Base-by-base conservation (phyloP, 2,329 filamentous ascomycete genomes). In the Fusarium neocosmosporiellum region DNA sequence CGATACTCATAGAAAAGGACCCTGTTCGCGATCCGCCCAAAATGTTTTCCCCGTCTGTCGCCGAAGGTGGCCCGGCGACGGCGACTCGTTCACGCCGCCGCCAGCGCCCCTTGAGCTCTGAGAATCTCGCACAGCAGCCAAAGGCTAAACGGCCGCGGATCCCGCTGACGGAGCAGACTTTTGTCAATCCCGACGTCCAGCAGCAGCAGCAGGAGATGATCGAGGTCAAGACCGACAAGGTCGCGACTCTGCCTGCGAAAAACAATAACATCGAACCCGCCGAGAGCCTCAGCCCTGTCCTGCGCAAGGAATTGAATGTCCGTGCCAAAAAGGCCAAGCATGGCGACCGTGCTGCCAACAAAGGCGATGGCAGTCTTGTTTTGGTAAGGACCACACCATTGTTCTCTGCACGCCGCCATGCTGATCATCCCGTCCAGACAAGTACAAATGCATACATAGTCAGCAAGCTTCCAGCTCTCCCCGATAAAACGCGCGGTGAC, bases 371-470 rank as follows among this genome's bases (percentile, higher is more conserved):
- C 34, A 91, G 89, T 75, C 85, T 90, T 69, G 85, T 92, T 75
- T 80, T 94, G 82, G 92, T 93, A 84, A 63, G 88, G 55, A 61
- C 36, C 58, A 29, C 33, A 64, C 53, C 37, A 16, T 29, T 37
- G 41, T 66, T 63, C 39, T 39, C 58, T 67, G 64, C 36, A 64
- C 63, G 36, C 76, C n/a, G 18, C 58, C 61, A 75, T 70, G 68
- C 70, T 72, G 63, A 67, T 39, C 29, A 57, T 39, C 13, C n/a
- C 20, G 16, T 72, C 13, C 69, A 97, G 93, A 94, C 94, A 41
- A 94, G 91, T 79, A 98, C 94, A 78, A 91, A 92, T 79, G 93
- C 94, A 72, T 98, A 96, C 80, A 92, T 89, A 48, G 93, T 97
- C 71, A 94, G 93, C 82, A 95, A 95, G 81, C 88, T 98, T 34